Conservation (phyloP, 2,329 filamentous ascomycete genomes). For the Scytalidium sp. region DNA sequence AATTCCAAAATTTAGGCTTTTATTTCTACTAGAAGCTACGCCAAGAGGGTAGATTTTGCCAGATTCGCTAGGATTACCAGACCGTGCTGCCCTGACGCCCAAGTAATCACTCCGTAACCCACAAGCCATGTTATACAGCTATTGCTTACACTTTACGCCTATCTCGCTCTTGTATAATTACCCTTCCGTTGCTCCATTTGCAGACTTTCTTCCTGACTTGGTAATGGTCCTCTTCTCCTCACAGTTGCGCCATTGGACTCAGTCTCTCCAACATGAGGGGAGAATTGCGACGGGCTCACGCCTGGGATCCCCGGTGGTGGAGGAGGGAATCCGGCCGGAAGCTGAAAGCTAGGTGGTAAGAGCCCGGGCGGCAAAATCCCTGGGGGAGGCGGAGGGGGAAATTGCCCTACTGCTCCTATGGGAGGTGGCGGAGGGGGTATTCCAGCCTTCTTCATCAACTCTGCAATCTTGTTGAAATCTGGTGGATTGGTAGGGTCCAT, state of each 20-base stretch:
- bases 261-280: too few species aligned
- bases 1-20: not conserved
- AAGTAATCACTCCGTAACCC: not conserved
- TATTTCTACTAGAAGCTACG: not conserved
- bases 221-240: slow-evolving; percentile 66
- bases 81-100: not conserved
- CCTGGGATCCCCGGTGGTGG: slow-evolving; percentile 39
- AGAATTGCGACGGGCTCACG: slow-evolving; percentile 33
- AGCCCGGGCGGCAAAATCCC: slow-evolving; percentile 45
- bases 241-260: slow-evolving; percentile 35
- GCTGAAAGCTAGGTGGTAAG: slow-evolving; percentile 38
- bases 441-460: slow-evolving; percentile 64
- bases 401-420: slow-evolving; percentile 18
- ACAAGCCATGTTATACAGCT: not conserved
- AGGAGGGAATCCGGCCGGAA: slow-evolving; percentile 31
- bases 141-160: slow-evolving; percentile 1
- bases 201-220: slow-evolving; percentile 80
- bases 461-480: slow-evolving; percentile 58
- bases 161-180: slow-evolving; percentile 50
- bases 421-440: slow-evolving; percentile 55
- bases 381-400: slow-evolving; percentile 33
- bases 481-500: slow-evolving; percentile 59
- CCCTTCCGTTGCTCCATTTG: slow-evolving; percentile 70
- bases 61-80: not conserved
- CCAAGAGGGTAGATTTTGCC: not conserved